These are phyloP conservation scores for Cordyceps militaris DNA, from an alignment of 2,329 filamentous ascomycete genomes.

Conservation along the genomic window DNA sequence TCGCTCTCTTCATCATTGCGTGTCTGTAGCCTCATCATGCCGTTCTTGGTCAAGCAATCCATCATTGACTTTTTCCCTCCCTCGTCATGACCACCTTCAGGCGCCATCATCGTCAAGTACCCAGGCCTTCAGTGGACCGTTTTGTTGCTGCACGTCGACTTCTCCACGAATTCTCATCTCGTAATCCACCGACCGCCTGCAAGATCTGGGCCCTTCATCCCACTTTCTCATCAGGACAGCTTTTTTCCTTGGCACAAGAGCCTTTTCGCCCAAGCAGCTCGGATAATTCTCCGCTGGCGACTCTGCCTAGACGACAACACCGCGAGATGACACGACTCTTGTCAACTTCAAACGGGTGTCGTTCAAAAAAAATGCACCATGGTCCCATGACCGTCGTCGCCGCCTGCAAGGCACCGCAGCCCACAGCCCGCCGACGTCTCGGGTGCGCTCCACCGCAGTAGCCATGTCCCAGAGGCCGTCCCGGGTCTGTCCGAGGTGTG, in stretches of 20 bases:
- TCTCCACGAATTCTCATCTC: slow-evolving; percentile 8
- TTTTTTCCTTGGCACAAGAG: no score
- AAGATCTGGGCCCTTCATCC: background rate
- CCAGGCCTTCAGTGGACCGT: background rate
- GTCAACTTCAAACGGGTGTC: background rate
- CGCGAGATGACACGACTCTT: background rate
- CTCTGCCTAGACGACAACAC: background rate
- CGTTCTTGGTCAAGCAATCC: no score
- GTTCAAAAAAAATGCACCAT: background rate
- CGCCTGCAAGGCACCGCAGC: slow-evolving; percentile 8
- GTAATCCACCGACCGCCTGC: background rate
- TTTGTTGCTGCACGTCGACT: background rate
- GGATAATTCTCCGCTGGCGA: background rate
- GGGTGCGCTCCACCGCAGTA: background rate
- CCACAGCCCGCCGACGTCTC: background rate
- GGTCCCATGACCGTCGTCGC: slow-evolving; percentile 5
- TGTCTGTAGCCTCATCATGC: background rate
- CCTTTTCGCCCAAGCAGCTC: no score
- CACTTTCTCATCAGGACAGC: background rate
- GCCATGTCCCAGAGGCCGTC: background rate
- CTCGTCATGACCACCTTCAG: background rate
- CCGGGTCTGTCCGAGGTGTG: slow-evolving; percentile 13
- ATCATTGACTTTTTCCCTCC: background rate
- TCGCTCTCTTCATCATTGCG: background rate
- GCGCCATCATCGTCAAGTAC: background rate